Percentiles rank a stretch among this genome's conserved stretches.
These are phyloP conservation scores for Areca catechu DNA, from an alignment of 176 grass and related monocot genomes.

Conservation along the genomic window DNA sequence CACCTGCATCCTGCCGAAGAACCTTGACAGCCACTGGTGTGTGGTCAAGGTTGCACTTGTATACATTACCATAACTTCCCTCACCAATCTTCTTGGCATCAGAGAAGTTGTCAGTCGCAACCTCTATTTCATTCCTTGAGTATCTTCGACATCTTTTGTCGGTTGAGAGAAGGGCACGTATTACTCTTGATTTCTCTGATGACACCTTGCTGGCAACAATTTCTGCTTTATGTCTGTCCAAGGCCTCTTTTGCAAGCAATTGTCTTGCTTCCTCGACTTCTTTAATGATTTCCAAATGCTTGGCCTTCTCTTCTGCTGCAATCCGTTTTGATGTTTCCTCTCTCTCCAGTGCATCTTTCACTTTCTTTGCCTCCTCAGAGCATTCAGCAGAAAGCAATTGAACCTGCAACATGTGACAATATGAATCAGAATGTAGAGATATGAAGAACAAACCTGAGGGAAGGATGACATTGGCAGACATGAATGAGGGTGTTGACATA, in stretches of 20 bases:
- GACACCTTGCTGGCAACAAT: constrained; percentile 28
- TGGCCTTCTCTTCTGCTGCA: constrained; percentile 32
- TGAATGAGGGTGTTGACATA: too few species aligned
- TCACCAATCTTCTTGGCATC: constrained; percentile 87
- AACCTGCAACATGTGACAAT: constrained; percentile 34
- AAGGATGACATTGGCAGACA: too few species aligned
- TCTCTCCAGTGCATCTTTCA: constrained; percentile 49
- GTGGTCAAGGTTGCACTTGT: constrained; percentile 88
- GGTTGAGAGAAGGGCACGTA: constrained; percentile 37
- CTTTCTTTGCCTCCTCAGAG: constrained; percentile 32
- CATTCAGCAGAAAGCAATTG: constrained; percentile 45
- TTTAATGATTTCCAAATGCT: constrained; percentile 37
- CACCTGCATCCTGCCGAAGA: constrained; percentile 58
- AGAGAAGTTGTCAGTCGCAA: constrained; percentile 81
- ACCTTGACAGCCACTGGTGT: constrained; percentile 91
- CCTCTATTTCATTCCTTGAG: constrained; percentile 74
- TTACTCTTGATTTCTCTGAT: constrained; percentile 36
- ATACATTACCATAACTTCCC: constrained; percentile 84
- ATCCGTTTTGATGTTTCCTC: constrained; percentile 29
- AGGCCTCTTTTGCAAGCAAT: constrained; percentile 26
- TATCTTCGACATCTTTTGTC: constrained; percentile 76
- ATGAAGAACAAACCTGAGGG: not conserved
- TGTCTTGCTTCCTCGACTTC: constrained; percentile 39
- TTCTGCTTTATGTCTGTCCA: constrained; percentile 28
- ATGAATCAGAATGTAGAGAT: not conserved